A percentile compares a stretch with the other conserved stretches of the same genome.
These are phyloP conservation scores for Leccinum longicurvipes DNA, from an alignment of 768 basidiomycete genomes.

Conservation along the genomic window DNA sequence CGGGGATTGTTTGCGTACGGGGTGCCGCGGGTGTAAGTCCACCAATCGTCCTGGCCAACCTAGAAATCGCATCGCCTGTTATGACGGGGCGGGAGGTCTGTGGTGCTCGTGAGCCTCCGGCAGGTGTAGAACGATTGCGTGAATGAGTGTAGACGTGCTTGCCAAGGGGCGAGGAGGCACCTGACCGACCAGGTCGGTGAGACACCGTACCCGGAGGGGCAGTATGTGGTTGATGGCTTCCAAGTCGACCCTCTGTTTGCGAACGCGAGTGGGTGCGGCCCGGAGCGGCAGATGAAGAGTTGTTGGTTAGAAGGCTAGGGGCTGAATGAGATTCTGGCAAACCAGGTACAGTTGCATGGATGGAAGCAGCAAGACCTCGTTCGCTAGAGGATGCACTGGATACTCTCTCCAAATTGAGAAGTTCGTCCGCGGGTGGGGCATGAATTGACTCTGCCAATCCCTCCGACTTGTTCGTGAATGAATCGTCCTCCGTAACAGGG, in stretches of 20 bases:
- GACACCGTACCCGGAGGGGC: slow-evolving; percentile 20
- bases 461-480: slow-evolving; percentile 12
- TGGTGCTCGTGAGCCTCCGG: slow-evolving; percentile 39
- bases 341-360: slow-evolving; percentile 48
- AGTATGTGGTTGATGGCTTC: slow-evolving; percentile 29
- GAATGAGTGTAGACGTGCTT: slow-evolving; percentile 35
- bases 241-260: slow-evolving; percentile 51
- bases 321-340: slow-evolving; percentile 39
- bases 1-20: slow-evolving; percentile 25
- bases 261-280: slow-evolving; percentile 50
- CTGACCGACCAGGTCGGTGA: slow-evolving; percentile 40
- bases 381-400: slow-evolving; percentile 23
- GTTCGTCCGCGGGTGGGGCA: slow-evolving; percentile 19
- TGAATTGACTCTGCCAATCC: slow-evolving; percentile 30
- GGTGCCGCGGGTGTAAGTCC: slow-evolving; percentile 24
- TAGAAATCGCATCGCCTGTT: slow-evolving; percentile 67
- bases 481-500: slow-evolving; percentile 10
- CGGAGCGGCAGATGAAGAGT: slow-evolving; percentile 24
- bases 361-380: slow-evolving; percentile 48
- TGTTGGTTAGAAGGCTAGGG: slow-evolving; percentile 31
- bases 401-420: slow-evolving; percentile 14
- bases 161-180: slow-evolving; percentile 44
- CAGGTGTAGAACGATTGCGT: slow-evolving; percentile 65
- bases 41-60: slow-evolving; percentile 61
- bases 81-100: slow-evolving; percentile 63